Evolutionary conservation across 495 filamentous ascomycete genomes (phyloP).

Genomic region (Talaromyces liani): DNA sequence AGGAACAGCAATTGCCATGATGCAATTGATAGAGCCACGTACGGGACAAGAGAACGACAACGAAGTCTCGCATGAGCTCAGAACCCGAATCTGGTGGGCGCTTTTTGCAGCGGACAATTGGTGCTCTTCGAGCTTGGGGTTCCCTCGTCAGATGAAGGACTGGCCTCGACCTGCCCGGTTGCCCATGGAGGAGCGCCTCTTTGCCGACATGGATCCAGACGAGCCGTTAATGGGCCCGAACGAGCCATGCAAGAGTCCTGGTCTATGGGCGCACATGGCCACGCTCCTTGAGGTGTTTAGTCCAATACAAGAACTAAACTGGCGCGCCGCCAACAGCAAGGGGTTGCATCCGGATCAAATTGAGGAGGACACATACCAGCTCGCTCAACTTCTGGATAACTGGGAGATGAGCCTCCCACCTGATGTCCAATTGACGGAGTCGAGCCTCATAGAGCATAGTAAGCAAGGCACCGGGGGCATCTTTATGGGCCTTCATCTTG

Average conservation of each 20-base stretch:
- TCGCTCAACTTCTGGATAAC: slow-evolving; percentile 1
- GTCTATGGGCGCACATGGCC: neutral
- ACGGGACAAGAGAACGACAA: neutral
- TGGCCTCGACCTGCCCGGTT: slow-evolving; percentile 1
- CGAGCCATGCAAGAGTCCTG: neutral
- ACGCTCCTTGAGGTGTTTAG: neutral
- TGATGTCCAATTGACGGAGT: slow-evolving; percentile 1
- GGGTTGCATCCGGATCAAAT: neutral
- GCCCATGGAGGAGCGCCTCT: neutral
- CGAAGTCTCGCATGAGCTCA: neutral
- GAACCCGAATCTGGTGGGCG: neutral
- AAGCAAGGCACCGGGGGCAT: neutral
- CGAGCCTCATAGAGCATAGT: neutral
- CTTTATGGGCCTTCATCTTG: neutral
- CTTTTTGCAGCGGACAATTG: slow-evolving; percentile 1
- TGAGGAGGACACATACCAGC: neutral
- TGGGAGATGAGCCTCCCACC: neutral
- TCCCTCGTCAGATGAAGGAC: slow-evolving; percentile 3
- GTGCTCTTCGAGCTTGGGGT: neutral
- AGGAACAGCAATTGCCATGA: slow-evolving; percentile 5
- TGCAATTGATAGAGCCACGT: neutral
- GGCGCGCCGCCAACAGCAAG: neutral
- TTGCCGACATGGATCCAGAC: no score
- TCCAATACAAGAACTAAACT: slow-evolving; percentile 1
- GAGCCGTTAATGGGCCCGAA: neutral